Percentiles rank a stretch among this genome's conserved stretches.
These are phyloP conservation scores for Ceratobasidium sp. DNA, from an alignment of 1,284 basidiomycete species.

Conservation along the genomic window DNA sequence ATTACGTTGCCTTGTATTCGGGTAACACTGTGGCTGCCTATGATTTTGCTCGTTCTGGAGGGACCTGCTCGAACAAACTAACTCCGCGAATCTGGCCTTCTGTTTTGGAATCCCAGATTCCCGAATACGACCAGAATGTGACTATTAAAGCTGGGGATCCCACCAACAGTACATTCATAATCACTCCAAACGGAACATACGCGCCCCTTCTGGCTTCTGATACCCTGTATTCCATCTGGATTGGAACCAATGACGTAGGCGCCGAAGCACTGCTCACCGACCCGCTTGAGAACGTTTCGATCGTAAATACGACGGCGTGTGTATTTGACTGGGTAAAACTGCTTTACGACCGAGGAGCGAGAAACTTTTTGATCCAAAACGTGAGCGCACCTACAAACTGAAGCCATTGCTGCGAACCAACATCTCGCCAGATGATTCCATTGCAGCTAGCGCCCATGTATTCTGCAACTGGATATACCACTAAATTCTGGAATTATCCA, in stretches of 20 bases:
- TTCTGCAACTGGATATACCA: conserved; percentile 57
- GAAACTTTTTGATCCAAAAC: conserved; percentile 65
- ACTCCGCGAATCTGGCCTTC: conserved; percentile 56
- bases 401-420: neutral
- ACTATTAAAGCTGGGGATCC: conserved; percentile 18
- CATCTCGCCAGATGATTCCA: conserved; percentile 56
- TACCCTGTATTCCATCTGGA: conserved; percentile 23
- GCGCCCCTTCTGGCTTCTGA: conserved; percentile 24
- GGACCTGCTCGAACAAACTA: conserved; percentile 64
- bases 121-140: conserved; percentile 23
- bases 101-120: conserved; percentile 41
- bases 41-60: conserved; percentile 63
- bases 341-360: conserved; percentile 60
- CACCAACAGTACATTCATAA: conserved; percentile 59
- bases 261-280: conserved; percentile 61
- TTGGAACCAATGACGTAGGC: conserved; percentile 52
- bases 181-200: conserved; percentile 62
- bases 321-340: conserved; percentile 63
- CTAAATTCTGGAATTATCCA: conserved; percentile 57
- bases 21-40: conserved; percentile 59
- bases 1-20: conserved; percentile 51
- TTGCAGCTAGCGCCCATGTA: conserved; percentile 57
- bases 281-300: conserved; percentile 58
- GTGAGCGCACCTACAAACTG: conserved; percentile 45
- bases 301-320: conserved; percentile 62